Percentiles rank a stretch among this genome's conserved stretches.
Evolutionary conservation across 306 rosid species (phyloP).

Genomic region (Boehmeria nivea): DNA sequence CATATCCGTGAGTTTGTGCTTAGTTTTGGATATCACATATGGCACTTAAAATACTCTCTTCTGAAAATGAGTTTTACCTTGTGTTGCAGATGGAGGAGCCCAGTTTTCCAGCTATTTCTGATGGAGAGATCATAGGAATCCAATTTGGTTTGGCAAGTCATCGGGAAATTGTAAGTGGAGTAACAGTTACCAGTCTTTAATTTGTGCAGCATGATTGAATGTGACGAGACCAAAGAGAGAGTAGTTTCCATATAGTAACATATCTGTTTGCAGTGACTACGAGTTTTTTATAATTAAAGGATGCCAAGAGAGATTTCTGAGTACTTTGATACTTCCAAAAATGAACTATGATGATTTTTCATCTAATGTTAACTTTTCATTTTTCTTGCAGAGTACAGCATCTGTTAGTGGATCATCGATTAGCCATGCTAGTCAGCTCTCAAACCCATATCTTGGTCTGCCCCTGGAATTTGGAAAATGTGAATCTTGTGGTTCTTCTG

Average conservation of each 20-base stretch:
- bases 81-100: constrained; percentile 53
- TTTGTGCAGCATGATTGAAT: too few relatives aligned
- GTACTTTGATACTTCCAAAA: neutral
- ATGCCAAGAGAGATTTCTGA: too few relatives aligned
- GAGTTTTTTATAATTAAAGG: neutral
- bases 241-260: too few relatives aligned
- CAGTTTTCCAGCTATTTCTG: constrained; percentile 35
- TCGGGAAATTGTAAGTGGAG: constrained; percentile 65
- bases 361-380: neutral
- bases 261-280: too few relatives aligned
- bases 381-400: constrained; percentile 64
- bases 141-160: constrained; percentile 62
- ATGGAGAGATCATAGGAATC: constrained; percentile 60
- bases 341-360: neutral
- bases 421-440: constrained; percentile 78
- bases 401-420: constrained; percentile 68
- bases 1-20: neutral
- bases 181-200: too few relatives aligned
- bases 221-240: too few relatives aligned
- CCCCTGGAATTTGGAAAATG: constrained; percentile 88
- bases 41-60: neutral
- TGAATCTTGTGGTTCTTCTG: constrained; percentile 92
- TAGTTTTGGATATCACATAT: neutral
- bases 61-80: neutral
- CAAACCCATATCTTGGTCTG: constrained; percentile 88